A percentile compares a stretch with the other conserved stretches of the same genome.
Conservation (phyloP, 1,284 basidiomycete genomes). For the Malassezia vespertilionis region DNA sequence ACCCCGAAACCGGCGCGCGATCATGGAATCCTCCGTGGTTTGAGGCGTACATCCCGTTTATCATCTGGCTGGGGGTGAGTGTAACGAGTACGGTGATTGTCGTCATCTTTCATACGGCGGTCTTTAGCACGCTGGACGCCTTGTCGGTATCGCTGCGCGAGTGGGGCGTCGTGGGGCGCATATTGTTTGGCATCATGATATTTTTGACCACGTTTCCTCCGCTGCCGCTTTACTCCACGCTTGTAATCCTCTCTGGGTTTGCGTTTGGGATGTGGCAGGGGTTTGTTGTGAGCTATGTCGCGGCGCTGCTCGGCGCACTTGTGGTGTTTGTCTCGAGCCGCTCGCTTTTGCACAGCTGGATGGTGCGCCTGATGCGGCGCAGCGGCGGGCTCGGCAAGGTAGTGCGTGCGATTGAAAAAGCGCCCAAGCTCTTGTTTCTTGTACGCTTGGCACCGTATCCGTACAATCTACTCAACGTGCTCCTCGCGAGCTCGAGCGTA, state of each 20-base stretch:
- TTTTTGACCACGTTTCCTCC: constrained; percentile 54
- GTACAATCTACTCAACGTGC: constrained; percentile 75
- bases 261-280: constrained; percentile 70
- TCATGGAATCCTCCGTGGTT: constrained; percentile 42
- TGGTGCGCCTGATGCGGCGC: constrained; percentile 61
- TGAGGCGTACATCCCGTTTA: constrained; percentile 44
- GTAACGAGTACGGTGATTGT: constrained; percentile 39
- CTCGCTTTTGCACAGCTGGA: constrained; percentile 58
- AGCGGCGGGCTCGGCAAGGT: constrained; percentile 51
- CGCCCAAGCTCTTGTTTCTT: constrained; percentile 69
- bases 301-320: constrained; percentile 68
- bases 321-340: constrained; percentile 67
- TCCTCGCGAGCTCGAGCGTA: constrained; percentile 73
- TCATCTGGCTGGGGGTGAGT: constrained; percentile 47
- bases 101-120: constrained; percentile 44
- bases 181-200: constrained; percentile 38
- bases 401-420: constrained; percentile 73
- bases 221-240: constrained; percentile 71
- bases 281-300: constrained; percentile 67
- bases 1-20: constrained; percentile 33
- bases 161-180: constrained; percentile 28
- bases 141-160: constrained; percentile 31
- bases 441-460: constrained; percentile 60
- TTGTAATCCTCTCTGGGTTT: constrained; percentile 75
- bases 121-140: constrained; percentile 38